Percentiles rank a stretch among this genome's conserved stretches.
Evolutionary conservation across 2,329 filamentous ascomycete species (phyloP).

Genomic region (Aspergillus sp.): DNA sequence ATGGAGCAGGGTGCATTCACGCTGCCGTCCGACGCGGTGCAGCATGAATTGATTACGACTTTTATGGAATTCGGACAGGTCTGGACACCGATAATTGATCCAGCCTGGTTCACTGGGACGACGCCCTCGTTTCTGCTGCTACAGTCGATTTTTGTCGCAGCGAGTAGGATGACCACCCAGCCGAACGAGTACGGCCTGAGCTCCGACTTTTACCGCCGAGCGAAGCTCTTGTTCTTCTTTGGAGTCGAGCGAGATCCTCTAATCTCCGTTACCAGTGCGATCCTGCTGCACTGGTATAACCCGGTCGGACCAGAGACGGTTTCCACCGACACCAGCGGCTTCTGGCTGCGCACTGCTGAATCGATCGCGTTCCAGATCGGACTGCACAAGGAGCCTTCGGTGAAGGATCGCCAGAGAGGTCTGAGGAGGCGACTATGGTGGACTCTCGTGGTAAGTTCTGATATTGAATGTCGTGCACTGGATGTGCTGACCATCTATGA

Average conservation of each 20-base stretch:
- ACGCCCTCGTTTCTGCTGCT: slow-evolving; percentile 27
- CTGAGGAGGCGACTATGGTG: slow-evolving; percentile 47
- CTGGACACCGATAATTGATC: slow-evolving; percentile 45
- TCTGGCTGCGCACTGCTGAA: slow-evolving; percentile 44
- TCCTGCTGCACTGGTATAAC: slow-evolving; percentile 46
- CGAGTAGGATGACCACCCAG: slow-evolving; percentile 37
- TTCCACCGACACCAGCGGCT: slow-evolving; percentile 42
- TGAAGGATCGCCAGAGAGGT: slow-evolving; percentile 32
- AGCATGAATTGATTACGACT: slow-evolving; percentile 38
- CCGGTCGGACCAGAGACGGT: slow-evolving; percentile 43
- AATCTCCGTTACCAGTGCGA: slow-evolving; percentile 40
- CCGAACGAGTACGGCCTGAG: slow-evolving; percentile 31
- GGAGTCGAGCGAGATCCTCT: slow-evolving; percentile 38
- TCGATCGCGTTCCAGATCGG: slow-evolving; percentile 45
- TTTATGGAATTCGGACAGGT: slow-evolving; percentile 43
- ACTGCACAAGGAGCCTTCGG: slow-evolving; percentile 41
- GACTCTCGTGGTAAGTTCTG: slow-evolving; percentile 39
- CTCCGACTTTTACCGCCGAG: slow-evolving; percentile 32
- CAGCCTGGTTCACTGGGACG: slow-evolving; percentile 38
- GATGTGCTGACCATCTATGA: neutral
- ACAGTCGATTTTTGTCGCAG: slow-evolving; percentile 43
- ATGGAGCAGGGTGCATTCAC: slow-evolving; percentile 26
- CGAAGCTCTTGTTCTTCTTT: slow-evolving; percentile 36
- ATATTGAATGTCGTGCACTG: neutral
- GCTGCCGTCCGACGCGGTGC: slow-evolving; percentile 26